Conservation (phyloP, 805 yeast species). For the Cyberlindnera subsufficiens region DNA sequence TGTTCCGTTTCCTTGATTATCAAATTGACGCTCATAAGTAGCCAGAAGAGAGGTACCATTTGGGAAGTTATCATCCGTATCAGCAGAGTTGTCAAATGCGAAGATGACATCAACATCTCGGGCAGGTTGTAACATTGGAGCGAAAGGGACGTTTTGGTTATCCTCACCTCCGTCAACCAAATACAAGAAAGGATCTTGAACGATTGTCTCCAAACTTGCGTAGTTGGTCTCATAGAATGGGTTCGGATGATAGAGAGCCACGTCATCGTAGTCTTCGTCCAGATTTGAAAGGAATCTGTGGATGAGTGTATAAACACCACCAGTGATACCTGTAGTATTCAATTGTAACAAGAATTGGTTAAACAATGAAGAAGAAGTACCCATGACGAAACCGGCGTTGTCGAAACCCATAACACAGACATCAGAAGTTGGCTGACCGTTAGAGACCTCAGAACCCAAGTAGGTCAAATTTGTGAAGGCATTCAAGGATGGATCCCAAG, state of each 20-base stretch:
- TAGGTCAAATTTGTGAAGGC: slow-evolving; percentile 64
- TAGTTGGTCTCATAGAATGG: slow-evolving; percentile 50
- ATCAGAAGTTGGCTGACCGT: slow-evolving; percentile 30
- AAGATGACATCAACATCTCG: slow-evolving; percentile 58
- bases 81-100: slow-evolving; percentile 65
- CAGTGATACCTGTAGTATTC: slow-evolving; percentile 46
- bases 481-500: slow-evolving; percentile 76
- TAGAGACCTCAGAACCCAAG: slow-evolving; percentile 49
- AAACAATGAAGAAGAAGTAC: slow-evolving; percentile 78
- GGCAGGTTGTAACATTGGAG: slow-evolving; percentile 54
- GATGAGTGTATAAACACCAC: slow-evolving; percentile 36
- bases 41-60: slow-evolving; percentile 50
- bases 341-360: slow-evolving; percentile 46
- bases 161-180: slow-evolving; percentile 75
- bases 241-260: slow-evolving; percentile 68
- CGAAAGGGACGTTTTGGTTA: slow-evolving; percentile 52
- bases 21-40: slow-evolving; percentile 57
- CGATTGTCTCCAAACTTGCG: slow-evolving; percentile 33
- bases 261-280: slow-evolving; percentile 50
- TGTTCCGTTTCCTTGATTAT: slow-evolving; percentile 43
- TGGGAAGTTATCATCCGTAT: slow-evolving; percentile 58
- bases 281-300: slow-evolving; percentile 40
- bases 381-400: slow-evolving; percentile 62
- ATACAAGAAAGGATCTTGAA: slow-evolving; percentile 36
- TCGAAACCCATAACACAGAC: slow-evolving; percentile 66